Evolutionary conservation across 2,329 filamentous ascomycete genomes (phyloP).

Genomic region (Zymoseptoria crescenta): DNA sequence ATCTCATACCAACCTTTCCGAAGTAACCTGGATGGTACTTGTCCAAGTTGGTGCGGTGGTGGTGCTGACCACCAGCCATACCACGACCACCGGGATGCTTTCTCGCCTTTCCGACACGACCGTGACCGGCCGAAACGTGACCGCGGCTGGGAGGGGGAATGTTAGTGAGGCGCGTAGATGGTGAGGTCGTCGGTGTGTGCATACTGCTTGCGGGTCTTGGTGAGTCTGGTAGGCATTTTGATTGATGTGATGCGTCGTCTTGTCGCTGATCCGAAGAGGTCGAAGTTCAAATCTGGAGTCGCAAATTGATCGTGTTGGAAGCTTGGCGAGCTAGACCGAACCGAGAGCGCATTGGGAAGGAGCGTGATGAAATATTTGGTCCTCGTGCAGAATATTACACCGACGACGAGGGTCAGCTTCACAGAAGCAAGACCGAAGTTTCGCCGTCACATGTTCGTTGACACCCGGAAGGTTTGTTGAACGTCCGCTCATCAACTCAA

Average conservation of each 20-base stretch:
- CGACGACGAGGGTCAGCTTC: too few relatives aligned
- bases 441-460: too few relatives aligned
- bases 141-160: slow-evolving; percentile 58
- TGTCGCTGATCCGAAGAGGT: neutral
- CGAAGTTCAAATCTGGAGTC: neutral
- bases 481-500: too few relatives aligned
- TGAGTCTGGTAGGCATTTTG: slow-evolving; percentile 66
- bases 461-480: too few relatives aligned
- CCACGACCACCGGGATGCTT: slow-evolving; percentile 73
- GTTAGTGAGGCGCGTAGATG: slow-evolving; percentile 8
- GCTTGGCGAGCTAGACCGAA: too few relatives aligned
- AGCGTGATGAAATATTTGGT: too few relatives aligned
- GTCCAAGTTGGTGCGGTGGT: slow-evolving; percentile 88
- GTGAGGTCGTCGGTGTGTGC: slow-evolving; percentile 31
- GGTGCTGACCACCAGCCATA: slow-evolving; percentile 98
- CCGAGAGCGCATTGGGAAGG: too few relatives aligned
- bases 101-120: slow-evolving; percentile 97
- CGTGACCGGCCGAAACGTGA: slow-evolving; percentile 96
- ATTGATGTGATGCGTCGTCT: slow-evolving; percentile 25
- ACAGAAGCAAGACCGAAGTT: too few relatives aligned
- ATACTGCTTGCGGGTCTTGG: slow-evolving; percentile 72
- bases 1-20: slow-evolving; percentile 58
- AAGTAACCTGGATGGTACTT: slow-evolving; percentile 99
- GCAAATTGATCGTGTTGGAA: too few relatives aligned
- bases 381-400: too few relatives aligned